Conservation (phyloP, 495 filamentous ascomycete genomes). For the Sordaria brevicollis region DNA sequence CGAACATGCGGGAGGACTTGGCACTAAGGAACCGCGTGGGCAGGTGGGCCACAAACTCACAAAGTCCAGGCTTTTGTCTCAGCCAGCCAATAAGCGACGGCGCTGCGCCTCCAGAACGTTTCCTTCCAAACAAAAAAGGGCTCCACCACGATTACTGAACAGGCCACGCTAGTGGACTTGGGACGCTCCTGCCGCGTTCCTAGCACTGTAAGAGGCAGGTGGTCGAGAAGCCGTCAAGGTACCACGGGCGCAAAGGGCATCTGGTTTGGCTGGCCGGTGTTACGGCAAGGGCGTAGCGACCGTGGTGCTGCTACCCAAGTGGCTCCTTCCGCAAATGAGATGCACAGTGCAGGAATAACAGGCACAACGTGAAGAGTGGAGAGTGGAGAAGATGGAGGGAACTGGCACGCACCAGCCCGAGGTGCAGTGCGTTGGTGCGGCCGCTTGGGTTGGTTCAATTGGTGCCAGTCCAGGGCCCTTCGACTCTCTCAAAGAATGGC, state of each 20-base stretch:
- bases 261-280: not conserved
- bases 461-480: constrained; percentile 12
- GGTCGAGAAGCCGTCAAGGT: not conserved
- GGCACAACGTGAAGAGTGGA: constrained; percentile 3
- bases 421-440: too few species aligned
- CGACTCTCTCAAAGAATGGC: constrained; percentile 7
- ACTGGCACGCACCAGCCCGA: not conserved
- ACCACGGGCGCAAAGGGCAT: not conserved
- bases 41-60: not conserved
- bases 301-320: constrained; percentile 14
- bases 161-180: constrained; percentile 11
- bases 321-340: constrained; percentile 24
- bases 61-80: constrained; percentile 6
- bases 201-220: not conserved
- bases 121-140: constrained; percentile 15
- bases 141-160: constrained; percentile 4
- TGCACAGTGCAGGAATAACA: not conserved
- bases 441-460: too few species aligned
- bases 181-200: not conserved
- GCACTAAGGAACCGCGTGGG: not conserved
- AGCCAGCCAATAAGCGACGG: constrained; percentile 14
- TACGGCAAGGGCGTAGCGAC: not conserved
- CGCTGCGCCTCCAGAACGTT: constrained; percentile 15
- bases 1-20: not conserved
- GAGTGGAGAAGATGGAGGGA: not conserved